Conservation (phyloP, 2,329 filamentous ascomycete species). For the Xylariomycetidae sp. region DNA sequence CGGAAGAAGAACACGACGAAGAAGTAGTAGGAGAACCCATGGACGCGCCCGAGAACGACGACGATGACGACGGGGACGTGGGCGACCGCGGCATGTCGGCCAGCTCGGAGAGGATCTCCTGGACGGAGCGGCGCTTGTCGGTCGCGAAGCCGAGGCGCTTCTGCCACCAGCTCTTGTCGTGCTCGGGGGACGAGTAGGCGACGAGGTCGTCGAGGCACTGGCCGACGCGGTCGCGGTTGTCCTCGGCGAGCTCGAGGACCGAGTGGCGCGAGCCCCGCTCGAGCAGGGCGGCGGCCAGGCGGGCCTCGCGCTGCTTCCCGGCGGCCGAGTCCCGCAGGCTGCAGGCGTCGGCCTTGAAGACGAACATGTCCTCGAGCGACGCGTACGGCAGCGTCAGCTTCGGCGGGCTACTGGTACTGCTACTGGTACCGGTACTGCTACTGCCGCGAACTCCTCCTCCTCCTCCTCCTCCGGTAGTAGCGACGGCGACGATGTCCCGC, state of each 20-base stretch:
- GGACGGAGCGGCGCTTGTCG: constrained; percentile 13
- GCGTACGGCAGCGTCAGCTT: constrained; percentile 11
- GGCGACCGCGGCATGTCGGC: no score
- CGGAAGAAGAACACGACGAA: no score
- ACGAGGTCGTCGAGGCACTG: constrained; percentile 13
- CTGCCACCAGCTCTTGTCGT: constrained; percentile 14
- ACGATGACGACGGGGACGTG: no score
- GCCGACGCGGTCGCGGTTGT: constrained; percentile 12
- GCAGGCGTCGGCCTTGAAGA: constrained; percentile 16
- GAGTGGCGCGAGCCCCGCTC: constrained; percentile 13
- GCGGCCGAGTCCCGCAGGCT: constrained; percentile 13
- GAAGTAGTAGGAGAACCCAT: no score
- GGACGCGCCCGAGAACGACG: no score
- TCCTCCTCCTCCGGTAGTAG: no score
- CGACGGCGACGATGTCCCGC: constrained; percentile 6
- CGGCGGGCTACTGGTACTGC: no score
- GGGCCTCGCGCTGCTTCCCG: constrained; percentile 9
- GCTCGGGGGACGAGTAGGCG: constrained; percentile 9
- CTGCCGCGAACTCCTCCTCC: no score
- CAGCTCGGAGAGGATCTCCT: constrained; percentile 16
- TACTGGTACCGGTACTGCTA: no score
- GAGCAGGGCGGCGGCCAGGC: constrained; percentile 10
- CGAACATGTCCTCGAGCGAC: constrained; percentile 13
- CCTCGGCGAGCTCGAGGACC: constrained; percentile 9
- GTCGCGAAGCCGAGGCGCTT: constrained; percentile 9